These are phyloP conservation scores for Botrytis fabae DNA, from an alignment of 2,329 filamentous ascomycete species.

Conservation along the genomic window DNA sequence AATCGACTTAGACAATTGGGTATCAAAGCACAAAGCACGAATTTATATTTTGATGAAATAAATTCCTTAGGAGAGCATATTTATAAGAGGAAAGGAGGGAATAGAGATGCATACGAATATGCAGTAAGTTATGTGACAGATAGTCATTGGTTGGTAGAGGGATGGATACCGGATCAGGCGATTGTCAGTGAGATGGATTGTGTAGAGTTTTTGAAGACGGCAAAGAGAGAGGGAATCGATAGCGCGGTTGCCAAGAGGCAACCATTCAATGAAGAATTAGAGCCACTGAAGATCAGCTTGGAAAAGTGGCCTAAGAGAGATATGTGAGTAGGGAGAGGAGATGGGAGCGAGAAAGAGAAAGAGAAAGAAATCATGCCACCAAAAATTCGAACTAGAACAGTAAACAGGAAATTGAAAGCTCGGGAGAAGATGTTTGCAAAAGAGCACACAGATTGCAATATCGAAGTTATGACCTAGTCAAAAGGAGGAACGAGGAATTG, in stretches of 20 bases:
- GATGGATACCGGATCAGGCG: background rate
- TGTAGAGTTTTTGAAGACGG: background rate
- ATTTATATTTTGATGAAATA: too few relatives aligned
- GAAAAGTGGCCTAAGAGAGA: background rate
- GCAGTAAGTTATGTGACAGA: background rate
- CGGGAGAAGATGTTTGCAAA: too few relatives aligned
- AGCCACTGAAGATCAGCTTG: background rate
- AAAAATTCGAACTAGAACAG: background rate
- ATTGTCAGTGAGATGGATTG: background rate
- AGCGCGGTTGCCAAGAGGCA: accelerated
- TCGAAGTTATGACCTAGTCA: background rate
- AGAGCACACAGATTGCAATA: too few relatives aligned
- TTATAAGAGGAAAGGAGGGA: too few relatives aligned
- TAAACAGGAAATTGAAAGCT: too few relatives aligned
- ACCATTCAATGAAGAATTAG: background rate
- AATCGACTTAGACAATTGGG: too few relatives aligned
- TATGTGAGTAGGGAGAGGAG: too few relatives aligned
- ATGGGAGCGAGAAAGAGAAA: background rate
- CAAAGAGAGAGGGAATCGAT: background rate
- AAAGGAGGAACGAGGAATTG: background rate
- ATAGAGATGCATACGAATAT: too few relatives aligned
- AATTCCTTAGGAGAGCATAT: too few relatives aligned
- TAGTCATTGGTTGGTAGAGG: slow-evolving; percentile 7
- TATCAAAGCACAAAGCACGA: too few relatives aligned
- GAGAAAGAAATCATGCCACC: background rate